Base-by-base conservation (phyloP, 192 early-diverging fungal genomes). In the Allomyces macrogynus region DNA sequence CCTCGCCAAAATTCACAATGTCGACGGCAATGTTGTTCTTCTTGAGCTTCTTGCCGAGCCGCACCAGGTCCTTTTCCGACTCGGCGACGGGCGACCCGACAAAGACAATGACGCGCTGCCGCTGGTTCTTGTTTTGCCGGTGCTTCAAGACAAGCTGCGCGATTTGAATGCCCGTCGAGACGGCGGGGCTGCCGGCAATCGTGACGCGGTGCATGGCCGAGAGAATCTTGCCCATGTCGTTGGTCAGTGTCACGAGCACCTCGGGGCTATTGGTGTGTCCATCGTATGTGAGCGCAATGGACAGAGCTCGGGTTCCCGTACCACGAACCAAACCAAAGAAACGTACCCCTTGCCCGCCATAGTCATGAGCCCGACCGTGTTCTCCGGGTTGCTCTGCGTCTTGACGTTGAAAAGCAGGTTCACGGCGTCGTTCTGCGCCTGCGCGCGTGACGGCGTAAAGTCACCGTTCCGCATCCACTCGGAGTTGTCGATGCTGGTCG, bases 381-480 rank as follows among this genome's bases (percentile, higher is more conserved):
- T 96, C 72, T 98, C 95, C 18, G 93, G 89, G 74, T 98, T 95
- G 42, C 81, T 81, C 62, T 87, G 84, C 9, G 87, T 92, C 74
- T 98, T 98, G 61, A 86, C 83, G 54, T 82, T 78, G 74, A 95
- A 96, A 69, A 98, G 78, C 65, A 90, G 77, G 72, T 89, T 92
- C 68, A 91, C 90, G 0, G 92, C 85, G 72, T 98, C 95, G 60
- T 82, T 86, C 74, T 98, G 95, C 62, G 93, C 93, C 70, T 90
- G 88, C 70, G 91, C 76, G 67, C 95, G 84, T 26, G 86, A 88
- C 22, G 95, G 95, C 64, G 89, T 91, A 74, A 91, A 96, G 72
- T 98, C 95, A 64, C 93, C 95, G 70, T 96, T 96, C 70, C 95
- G 85, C 86, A 93, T 90, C 91, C 91, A 98, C 74, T 98, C 95